phyloP scores from a whole-genome alignment of 176 grass and related monocot species.

The barley (Hordeum vulgare) region MorexV3_pseudomolecules_assembly NC_058524.1:467703500-467703999 shows the following conservation, averaged over 20 bases:
- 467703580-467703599: slow-evolving; percentile 55
- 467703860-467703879: slow-evolving; percentile 37
- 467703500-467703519: slow-evolving; percentile 41
- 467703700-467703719: background rate
- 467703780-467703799: no score
- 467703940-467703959: slow-evolving; percentile 65
- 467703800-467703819: slow-evolving; percentile 23
- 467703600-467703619: slow-evolving; percentile 58
- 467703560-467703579: slow-evolving; percentile 31
- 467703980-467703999: background rate
- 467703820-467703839: slow-evolving; percentile 43
- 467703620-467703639: slow-evolving; percentile 71
- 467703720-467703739: background rate
- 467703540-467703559: slow-evolving; percentile 51
- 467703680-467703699: slow-evolving; percentile 53
- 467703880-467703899: slow-evolving; percentile 57
- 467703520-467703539: slow-evolving; percentile 48
- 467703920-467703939: slow-evolving; percentile 53
- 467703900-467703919: slow-evolving; percentile 36
- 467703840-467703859: slow-evolving; percentile 41
- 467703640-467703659: slow-evolving; percentile 60
- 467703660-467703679: slow-evolving; percentile 61
- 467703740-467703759: background rate
- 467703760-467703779: no score
- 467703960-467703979: background rate